These are phyloP conservation scores for Echinosophora koreensis DNA, from an alignment of 306 rosid species.

Conservation along the genomic window DNA sequence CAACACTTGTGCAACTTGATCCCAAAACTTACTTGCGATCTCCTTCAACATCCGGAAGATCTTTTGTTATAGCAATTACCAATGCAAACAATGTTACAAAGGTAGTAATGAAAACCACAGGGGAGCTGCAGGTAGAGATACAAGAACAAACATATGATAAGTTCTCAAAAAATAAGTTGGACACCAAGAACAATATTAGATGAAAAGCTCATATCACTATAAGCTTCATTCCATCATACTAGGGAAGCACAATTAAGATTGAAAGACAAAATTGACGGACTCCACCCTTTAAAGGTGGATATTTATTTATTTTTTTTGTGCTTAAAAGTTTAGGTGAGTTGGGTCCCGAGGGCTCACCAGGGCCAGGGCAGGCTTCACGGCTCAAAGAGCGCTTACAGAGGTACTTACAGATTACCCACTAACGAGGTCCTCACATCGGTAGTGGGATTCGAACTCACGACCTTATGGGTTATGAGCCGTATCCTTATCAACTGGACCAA, in stretches of 20 bases:
- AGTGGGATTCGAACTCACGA: too few relatives aligned
- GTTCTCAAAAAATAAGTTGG: slow-evolving; percentile 10
- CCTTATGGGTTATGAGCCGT: too few relatives aligned
- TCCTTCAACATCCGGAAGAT: slow-evolving; percentile 98
- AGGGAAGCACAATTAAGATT: slow-evolving; percentile 33
- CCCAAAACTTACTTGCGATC: slow-evolving; percentile 81
- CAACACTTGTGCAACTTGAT: slow-evolving; percentile 29
- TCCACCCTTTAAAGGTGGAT: slow-evolving; percentile 24
- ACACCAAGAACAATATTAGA: neutral
- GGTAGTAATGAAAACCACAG: slow-evolving; percentile 90
- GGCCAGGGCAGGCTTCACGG: too few relatives aligned
- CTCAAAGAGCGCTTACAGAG: too few relatives aligned
- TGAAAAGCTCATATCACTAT: slow-evolving; percentile 16
- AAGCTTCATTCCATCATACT: slow-evolving; percentile 22
- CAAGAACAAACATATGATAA: slow-evolving; percentile 39
- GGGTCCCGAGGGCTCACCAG: too few relatives aligned
- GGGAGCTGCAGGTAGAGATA: slow-evolving; percentile 71
- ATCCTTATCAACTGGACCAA: too few relatives aligned
- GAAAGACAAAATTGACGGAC: slow-evolving; percentile 14
- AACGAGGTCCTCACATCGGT: too few relatives aligned
- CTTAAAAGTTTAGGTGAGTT: too few relatives aligned
- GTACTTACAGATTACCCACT: too few relatives aligned
- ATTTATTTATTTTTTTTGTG: too few relatives aligned
- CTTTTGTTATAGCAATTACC: slow-evolving; percentile 97
- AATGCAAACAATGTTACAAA: slow-evolving; percentile 93